These are phyloP conservation scores for Gossypium gossypioides DNA, from an alignment of 441 rosid species.

Conservation along the genomic window DNA sequence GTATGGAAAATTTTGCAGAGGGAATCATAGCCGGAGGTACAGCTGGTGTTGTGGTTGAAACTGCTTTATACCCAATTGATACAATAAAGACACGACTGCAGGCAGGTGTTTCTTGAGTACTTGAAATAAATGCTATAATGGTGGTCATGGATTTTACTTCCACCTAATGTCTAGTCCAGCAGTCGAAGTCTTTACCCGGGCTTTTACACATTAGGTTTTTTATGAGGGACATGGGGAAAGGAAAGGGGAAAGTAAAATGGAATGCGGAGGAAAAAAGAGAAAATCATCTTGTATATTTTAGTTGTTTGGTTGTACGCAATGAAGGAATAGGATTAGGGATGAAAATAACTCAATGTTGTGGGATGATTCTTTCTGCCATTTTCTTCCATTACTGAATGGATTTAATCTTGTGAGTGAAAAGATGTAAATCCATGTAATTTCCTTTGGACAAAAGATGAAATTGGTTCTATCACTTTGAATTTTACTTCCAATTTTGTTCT, in stretches of 20 bases:
- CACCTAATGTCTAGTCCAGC: neutral
- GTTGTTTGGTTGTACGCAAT: neutral
- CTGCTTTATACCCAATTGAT: conserved; percentile 65
- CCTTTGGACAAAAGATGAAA: neutral
- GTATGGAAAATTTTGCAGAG: conserved; percentile 44
- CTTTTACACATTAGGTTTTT: neutral
- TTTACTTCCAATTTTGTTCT: neutral
- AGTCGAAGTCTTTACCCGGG: neutral
- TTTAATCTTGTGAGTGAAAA: neutral
- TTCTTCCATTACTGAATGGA: neutral
- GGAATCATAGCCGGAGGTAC: conserved; percentile 69
- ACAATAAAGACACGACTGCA: conserved; percentile 71
- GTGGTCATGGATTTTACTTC: neutral
- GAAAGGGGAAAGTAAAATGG: neutral
- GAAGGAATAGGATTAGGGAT: neutral
- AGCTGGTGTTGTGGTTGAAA: conserved; percentile 73
- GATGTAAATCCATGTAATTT: neutral
- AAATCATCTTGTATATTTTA: neutral
- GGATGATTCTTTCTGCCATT: neutral
- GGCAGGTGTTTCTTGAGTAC: conserved; percentile 32
- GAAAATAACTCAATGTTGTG: neutral
- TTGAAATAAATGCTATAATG: neutral
- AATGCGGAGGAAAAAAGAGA: neutral
- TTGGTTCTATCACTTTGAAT: neutral
- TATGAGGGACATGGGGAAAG: neutral